Percentiles rank a stretch among this genome's conserved stretches.
Conservation (phyloP, 139 green algal genomes). For the Volvox africanus region DNA sequence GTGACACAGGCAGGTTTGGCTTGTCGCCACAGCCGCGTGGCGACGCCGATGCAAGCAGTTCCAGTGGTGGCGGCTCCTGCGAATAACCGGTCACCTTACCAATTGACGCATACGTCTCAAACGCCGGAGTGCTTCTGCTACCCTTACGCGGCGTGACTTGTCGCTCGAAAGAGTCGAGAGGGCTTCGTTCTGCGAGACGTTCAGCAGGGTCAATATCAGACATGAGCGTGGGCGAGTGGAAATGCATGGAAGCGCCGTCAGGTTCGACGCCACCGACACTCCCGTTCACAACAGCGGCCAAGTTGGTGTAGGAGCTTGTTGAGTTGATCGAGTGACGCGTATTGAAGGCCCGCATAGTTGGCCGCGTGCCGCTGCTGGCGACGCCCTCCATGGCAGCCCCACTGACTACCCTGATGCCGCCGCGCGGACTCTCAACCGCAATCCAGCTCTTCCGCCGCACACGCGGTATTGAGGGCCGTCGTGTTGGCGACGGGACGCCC, state of each 20-base stretch:
- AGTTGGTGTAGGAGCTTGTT: background rate
- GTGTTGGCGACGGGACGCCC: background rate
- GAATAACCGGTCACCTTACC: no score
- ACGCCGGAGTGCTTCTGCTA: background rate
- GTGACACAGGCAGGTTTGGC: background rate
- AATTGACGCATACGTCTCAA: no score
- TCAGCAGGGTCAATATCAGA: background rate
- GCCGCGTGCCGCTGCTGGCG: background rate
- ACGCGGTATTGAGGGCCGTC: background rate
- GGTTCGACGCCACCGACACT: background rate
- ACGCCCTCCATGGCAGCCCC: background rate
- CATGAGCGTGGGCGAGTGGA: background rate
- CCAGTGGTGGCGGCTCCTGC: no score
- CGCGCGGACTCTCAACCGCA: constrained; percentile 17
- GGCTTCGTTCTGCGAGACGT: no score
- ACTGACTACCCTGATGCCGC: constrained; percentile 45
- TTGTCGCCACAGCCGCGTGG: no score
- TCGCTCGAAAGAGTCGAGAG: background rate
- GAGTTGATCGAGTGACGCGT: background rate
- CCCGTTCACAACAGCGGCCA: background rate
- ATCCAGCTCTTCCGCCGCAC: constrained; percentile 44
- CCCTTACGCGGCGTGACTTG: background rate
- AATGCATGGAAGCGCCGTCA: background rate
- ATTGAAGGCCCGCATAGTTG: background rate
- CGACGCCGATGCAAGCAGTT: no score